These are phyloP conservation scores for Heritiera fomes DNA, from an alignment of 345 rosid genomes.

Conservation along the genomic window DNA sequence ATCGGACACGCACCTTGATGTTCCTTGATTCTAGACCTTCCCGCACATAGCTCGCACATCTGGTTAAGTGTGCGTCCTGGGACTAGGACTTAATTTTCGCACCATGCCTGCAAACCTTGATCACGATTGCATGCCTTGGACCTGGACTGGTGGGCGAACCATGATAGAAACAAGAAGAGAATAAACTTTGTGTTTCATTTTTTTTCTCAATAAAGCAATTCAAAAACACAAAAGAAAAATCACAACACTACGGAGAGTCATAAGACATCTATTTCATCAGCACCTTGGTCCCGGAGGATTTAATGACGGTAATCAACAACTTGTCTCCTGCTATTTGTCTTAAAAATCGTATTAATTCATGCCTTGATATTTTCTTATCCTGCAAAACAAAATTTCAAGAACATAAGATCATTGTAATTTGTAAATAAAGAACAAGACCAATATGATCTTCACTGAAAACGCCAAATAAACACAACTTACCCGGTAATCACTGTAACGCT, in stretches of 20 bases:
- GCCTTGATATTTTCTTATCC: conserved; percentile 69
- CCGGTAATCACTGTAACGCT: conserved; percentile 49
- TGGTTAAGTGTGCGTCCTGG: no score
- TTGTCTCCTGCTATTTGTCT: conserved; percentile 72
- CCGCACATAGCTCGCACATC: no score
- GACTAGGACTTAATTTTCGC: no score
- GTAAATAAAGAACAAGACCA: background rate
- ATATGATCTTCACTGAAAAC: background rate
- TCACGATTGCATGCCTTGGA: no score
- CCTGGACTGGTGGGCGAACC: no score
- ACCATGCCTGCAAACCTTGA: no score
- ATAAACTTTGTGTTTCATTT: background rate
- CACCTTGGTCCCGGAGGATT: conserved; percentile 56
- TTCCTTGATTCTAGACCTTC: no score
- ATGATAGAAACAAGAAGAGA: no score
- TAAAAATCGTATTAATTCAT: conserved; percentile 53
- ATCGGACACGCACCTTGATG: no score
- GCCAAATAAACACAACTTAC: conserved; percentile 33
- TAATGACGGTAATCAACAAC: conserved; percentile 64
- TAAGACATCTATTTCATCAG: background rate
- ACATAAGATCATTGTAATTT: conserved; percentile 1
- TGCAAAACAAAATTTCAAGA: conserved; percentile 28
- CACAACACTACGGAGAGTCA: background rate
- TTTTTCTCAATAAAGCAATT: background rate
- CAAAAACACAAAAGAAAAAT: background rate